phyloP scores from a whole-genome alignment of 495 filamentous ascomycete genomes.

The Aspergillus leporis region DNA sequence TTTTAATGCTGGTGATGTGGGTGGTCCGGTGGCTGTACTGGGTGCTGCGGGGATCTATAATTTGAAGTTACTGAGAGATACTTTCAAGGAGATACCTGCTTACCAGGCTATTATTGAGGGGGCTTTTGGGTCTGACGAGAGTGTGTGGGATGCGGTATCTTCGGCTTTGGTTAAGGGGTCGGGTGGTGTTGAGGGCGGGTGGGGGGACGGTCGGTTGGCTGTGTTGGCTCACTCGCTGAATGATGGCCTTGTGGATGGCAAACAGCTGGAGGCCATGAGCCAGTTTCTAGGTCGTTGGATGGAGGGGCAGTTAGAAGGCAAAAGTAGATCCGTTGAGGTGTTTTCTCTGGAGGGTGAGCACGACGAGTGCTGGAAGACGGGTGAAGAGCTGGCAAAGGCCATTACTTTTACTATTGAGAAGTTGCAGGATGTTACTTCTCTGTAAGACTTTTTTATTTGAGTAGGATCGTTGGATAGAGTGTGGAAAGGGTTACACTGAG shows the following conservation, averaged over 20 bases:
- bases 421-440: constrained; percentile 15
- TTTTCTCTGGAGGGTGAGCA: constrained; percentile 59
- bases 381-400: constrained; percentile 49
- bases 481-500: neutral
- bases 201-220: constrained; percentile 47
- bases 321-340: constrained; percentile 33
- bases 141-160: constrained; percentile 53
- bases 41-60: constrained; percentile 70
- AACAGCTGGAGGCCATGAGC: constrained; percentile 52
- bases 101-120: constrained; percentile 61
- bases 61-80: constrained; percentile 52
- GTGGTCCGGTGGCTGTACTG: constrained; percentile 50
- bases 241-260: constrained; percentile 61
- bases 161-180: constrained; percentile 41
- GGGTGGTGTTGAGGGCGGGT: constrained; percentile 37
- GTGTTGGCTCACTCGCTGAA: constrained; percentile 60
- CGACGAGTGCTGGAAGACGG: constrained; percentile 59
- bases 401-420: constrained; percentile 35
- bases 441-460: no score
- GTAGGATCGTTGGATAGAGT: no score
- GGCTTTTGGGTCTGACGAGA: constrained; percentile 61
- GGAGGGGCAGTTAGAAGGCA: constrained; percentile 19
- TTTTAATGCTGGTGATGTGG: constrained; percentile 6
- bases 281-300: constrained; percentile 34
- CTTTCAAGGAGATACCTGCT: constrained; percentile 40